Conservation (phyloP, 441 rosid species). For the Pelargonium fulgidum region DNA sequence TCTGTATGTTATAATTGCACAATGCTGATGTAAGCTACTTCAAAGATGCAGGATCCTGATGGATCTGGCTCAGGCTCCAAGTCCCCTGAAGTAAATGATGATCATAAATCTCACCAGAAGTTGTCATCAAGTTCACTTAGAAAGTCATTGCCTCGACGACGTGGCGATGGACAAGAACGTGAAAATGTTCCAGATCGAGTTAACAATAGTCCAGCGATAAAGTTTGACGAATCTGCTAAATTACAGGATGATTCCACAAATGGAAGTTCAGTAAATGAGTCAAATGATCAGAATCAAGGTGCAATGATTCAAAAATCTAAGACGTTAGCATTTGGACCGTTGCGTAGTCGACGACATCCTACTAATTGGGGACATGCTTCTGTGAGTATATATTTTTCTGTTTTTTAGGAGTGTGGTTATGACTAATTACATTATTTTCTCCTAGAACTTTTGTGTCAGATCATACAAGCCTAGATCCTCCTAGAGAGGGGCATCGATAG, state of each 20-base stretch:
- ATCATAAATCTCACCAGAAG: conserved; percentile 26
- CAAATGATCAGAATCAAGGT: conserved; percentile 22
- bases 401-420: conserved; percentile 13
- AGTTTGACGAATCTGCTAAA: conserved; percentile 29
- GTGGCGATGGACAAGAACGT: conserved; percentile 23
- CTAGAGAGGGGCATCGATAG: background rate
- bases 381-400: conserved; percentile 44
- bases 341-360: conserved; percentile 24
- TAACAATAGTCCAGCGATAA: conserved; percentile 20
- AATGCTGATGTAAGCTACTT: conserved; percentile 17
- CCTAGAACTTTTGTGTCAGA: background rate
- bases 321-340: conserved; percentile 35
- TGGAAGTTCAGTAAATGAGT: conserved; percentile 24
- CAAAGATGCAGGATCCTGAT: conserved; percentile 45
- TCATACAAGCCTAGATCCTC: conserved; percentile 11
- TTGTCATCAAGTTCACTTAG: conserved; percentile 30
- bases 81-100: conserved; percentile 32
- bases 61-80: conserved; percentile 31
- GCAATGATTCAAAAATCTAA: conserved; percentile 33
- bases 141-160: conserved; percentile 26
- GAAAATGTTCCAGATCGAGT: conserved; percentile 29
- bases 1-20: background rate
- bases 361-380: conserved; percentile 57
- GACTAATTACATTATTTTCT: conserved; percentile 16
- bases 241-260: conserved; percentile 21